phyloP scores from a whole-genome alignment of 2,329 filamentous ascomycete genomes.

The Phaeosphaeriaceae sp. region DNA sequence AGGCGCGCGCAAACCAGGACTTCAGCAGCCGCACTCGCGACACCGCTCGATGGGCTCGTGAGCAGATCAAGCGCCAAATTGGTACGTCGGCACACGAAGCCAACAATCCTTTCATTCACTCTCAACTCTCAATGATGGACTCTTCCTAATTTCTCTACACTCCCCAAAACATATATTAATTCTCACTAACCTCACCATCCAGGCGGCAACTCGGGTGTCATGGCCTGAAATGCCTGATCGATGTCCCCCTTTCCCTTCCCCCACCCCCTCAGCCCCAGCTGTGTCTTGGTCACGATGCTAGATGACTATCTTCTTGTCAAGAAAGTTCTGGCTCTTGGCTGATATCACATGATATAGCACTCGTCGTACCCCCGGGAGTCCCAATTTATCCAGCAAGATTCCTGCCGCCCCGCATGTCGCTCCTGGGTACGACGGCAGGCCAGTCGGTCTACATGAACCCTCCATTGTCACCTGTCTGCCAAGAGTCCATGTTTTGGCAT shows the following conservation, averaged over 20 bases:
- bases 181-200: slow-evolving; percentile 29
- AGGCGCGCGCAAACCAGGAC: slow-evolving; percentile 88
- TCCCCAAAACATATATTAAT: slow-evolving; percentile 21
- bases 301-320: slow-evolving; percentile 16
- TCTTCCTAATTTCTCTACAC: slow-evolving; percentile 3
- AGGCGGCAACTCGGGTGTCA: slow-evolving; percentile 47
- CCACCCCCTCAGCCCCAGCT: slow-evolving; percentile 18
- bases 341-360: slow-evolving; percentile 12
- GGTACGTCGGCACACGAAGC: slow-evolving; percentile 38
- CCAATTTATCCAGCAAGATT: not conserved
- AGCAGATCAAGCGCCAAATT: slow-evolving; percentile 93
- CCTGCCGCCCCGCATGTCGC: not conserved
- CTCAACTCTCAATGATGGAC: not conserved
- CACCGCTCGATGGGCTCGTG: slow-evolving; percentile 95
- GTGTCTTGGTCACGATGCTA: slow-evolving; percentile 21
- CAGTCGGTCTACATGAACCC: not conserved
- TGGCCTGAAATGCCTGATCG: slow-evolving; percentile 39
- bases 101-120: slow-evolving; percentile 18
- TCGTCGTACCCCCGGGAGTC: slow-evolving; percentile 3
- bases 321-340: slow-evolving; percentile 23
- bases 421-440: not conserved
- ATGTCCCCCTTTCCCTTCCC: slow-evolving; percentile 11
- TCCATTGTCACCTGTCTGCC: not conserved
- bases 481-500: not conserved
- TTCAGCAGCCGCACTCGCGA: slow-evolving; percentile 86